These are phyloP conservation scores for Microcyclosporella mali DNA, from an alignment of 2,329 filamentous ascomycete genomes.

Conservation along the genomic window DNA sequence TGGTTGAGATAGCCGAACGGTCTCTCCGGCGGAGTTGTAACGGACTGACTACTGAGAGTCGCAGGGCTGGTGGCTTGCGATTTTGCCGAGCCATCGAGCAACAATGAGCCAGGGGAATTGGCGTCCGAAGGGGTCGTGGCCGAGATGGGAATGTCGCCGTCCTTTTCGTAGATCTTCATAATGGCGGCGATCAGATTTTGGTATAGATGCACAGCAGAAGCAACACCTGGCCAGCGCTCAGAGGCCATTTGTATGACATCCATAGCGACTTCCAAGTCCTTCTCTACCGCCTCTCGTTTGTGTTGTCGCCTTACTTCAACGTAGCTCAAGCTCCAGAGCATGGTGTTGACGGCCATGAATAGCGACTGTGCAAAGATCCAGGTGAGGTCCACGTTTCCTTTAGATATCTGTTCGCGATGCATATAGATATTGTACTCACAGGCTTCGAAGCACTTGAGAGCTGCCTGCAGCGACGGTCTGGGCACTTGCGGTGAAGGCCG, in stretches of 20 bases:
- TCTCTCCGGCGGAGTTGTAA: conserved; percentile 30
- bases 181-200: conserved; percentile 79
- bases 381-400: conserved; percentile 72
- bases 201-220: conserved; percentile 78
- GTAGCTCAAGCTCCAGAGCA: conserved; percentile 89
- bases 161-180: conserved; percentile 74
- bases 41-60: conserved; percentile 28
- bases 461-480: conserved; percentile 72
- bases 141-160: conserved; percentile 45
- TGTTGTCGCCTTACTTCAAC: conserved; percentile 71
- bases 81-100: conserved; percentile 37
- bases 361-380: conserved; percentile 89
- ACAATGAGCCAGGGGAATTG: conserved; percentile 35
- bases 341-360: conserved; percentile 85
- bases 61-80: conserved; percentile 43
- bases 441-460: conserved; percentile 75
- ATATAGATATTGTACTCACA: conserved; percentile 75
- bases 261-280: conserved; percentile 66
- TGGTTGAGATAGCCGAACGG: conserved; percentile 29
- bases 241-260: conserved; percentile 74
- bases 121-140: conserved; percentile 43
- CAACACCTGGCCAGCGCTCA: conserved; percentile 85
- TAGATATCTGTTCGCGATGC: conserved; percentile 72
- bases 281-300: conserved; percentile 66
- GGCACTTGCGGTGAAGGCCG: conserved; percentile 89